Base-by-base conservation (phyloP, 2,329 filamentous ascomycete species). In the Fusarium veterinarium region DNA sequence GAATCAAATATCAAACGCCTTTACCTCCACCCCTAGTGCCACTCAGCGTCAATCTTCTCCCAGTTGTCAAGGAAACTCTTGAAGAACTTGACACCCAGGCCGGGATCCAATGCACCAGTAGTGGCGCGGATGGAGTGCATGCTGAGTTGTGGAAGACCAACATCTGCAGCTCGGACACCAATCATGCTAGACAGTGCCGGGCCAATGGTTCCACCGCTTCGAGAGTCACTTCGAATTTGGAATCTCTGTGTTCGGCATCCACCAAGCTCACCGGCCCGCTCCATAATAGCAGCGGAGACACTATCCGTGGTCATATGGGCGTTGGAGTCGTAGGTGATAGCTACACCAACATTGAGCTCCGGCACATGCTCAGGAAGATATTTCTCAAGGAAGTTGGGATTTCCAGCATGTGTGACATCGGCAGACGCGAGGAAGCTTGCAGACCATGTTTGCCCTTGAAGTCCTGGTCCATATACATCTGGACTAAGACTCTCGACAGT, bases 241-340 rank as follows among this genome's bases (percentile, higher is more conserved):
- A 98, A 98, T 10, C 93, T 86, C 83, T 98, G 96, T 60, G 97
- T 87, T 52, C 88, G 90, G 63, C 90, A 90, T 56, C 86, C 93
- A 69, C 87, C 88, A 66, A 93, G 91, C 75, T 95, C 91, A 12
- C 94, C 95, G 42, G 97, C 89, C 31, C 93, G 89, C 74, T 92
- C 90, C 40, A 98, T 85, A 67, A 98, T 89, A 8, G 94, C 91
- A 8, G 93, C 93, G 16, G 93, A 96, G 23, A 97, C 90, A 61
- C 92, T 91, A 79, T 98, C 95, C 6, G 95, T 98, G 7, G 95
- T 97, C 93, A 98, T 97, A 84, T 98, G 94, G 8, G 94, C 96
- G 79, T 98, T 98, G 57, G 91, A 90, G 82, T 98, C 95, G 28
- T 91, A 90, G 49, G 90, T 91, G 42, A 99, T 87, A 20, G 91